A percentile compares a stretch with the other conserved stretches of the same genome.
These are phyloP conservation scores for Penicilliopsis zonata DNA, from an alignment of 495 filamentous ascomycete genomes.

Conservation along the genomic window DNA sequence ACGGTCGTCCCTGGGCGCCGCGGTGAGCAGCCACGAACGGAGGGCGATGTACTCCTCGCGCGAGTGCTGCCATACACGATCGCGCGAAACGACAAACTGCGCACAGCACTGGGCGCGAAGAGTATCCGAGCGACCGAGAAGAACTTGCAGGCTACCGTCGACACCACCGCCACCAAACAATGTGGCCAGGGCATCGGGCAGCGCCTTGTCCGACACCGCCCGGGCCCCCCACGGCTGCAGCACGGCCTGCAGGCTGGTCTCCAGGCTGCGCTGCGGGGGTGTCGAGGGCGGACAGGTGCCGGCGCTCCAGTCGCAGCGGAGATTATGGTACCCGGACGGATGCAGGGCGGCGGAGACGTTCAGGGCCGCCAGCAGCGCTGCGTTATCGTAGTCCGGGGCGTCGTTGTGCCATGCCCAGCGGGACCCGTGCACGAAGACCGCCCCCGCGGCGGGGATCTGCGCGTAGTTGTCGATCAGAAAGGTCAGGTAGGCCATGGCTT, in stretches of 20 bases:
- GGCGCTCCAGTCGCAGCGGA: slow-evolving; percentile 35
- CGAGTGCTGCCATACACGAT: slow-evolving; percentile 23
- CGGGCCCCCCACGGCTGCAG: slow-evolving; percentile 28
- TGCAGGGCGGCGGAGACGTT: slow-evolving; percentile 19
- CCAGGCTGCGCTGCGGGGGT: slow-evolving; percentile 25
- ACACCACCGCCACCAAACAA: slow-evolving; percentile 17
- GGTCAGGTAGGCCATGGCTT: slow-evolving; percentile 55
- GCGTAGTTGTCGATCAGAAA: slow-evolving; percentile 59
- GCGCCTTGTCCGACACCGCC: slow-evolving; percentile 22
- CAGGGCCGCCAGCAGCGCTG: slow-evolving; percentile 19
- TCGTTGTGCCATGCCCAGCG: slow-evolving; percentile 37
- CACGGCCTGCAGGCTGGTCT: slow-evolving; percentile 21
- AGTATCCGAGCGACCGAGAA: slow-evolving; percentile 18
- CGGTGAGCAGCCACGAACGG: slow-evolving; percentile 28
- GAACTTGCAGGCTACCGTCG: background rate
- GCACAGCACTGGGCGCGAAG: slow-evolving; percentile 34
- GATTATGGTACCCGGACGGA: slow-evolving; percentile 28
- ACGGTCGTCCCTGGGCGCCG: slow-evolving; percentile 24
- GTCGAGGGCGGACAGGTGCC: slow-evolving; percentile 20
- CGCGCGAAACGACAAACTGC: slow-evolving; percentile 28
- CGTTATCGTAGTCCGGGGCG: slow-evolving; percentile 27
- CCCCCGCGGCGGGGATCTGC: slow-evolving; percentile 34
- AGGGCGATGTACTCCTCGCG: slow-evolving; percentile 27
- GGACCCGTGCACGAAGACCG: slow-evolving; percentile 32
- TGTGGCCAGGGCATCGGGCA: slow-evolving; percentile 17